Percentiles rank a stretch among this genome's conserved stretches.
phyloP scores from a whole-genome alignment of 2,329 filamentous ascomycete genomes.

The Pseudogymnoascus sp. region DNA sequence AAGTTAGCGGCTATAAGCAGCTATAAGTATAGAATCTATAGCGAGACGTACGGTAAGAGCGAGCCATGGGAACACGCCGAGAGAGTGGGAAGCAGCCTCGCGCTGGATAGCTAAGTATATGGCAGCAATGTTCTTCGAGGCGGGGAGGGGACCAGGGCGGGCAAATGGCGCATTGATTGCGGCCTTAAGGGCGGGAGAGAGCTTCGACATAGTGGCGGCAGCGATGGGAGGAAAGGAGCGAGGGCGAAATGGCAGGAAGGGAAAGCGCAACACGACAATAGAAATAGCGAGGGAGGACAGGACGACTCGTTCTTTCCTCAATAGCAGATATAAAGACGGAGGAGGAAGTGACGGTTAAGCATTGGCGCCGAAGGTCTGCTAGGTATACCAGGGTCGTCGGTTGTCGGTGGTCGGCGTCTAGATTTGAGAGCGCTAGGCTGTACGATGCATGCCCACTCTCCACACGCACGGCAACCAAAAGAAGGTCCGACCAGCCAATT shows the following conservation, averaged over 20 bases:
- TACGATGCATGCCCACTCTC: not conserved
- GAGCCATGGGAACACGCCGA: slow-evolving; percentile 59
- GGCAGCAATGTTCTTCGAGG: slow-evolving; percentile 53
- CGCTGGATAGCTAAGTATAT: slow-evolving; percentile 57
- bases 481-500: not conserved
- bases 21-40: not conserved
- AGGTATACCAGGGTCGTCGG: not conserved
- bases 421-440: not conserved
- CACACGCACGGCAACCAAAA: not conserved
- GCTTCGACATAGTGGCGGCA: slow-evolving; percentile 54
- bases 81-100: slow-evolving; percentile 51
- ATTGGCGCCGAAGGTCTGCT: not conserved
- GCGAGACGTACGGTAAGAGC: slow-evolving; percentile 42
- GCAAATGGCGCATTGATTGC: slow-evolving; percentile 65
- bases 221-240: not conserved
- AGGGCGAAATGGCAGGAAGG: not conserved
- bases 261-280: not conserved
- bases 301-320: not conserved
- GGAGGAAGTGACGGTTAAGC: not conserved
- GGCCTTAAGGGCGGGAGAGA: slow-evolving; percentile 62
- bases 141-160: slow-evolving; percentile 55
- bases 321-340: not conserved
- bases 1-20: slow-evolving; percentile 10
- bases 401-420: not conserved
- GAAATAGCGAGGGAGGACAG: not conserved